Percentiles rank a stretch among this genome's conserved stretches.
Conservation (phyloP, 2,329 filamentous ascomycete genomes). For the Triangularia setosa region DNA sequence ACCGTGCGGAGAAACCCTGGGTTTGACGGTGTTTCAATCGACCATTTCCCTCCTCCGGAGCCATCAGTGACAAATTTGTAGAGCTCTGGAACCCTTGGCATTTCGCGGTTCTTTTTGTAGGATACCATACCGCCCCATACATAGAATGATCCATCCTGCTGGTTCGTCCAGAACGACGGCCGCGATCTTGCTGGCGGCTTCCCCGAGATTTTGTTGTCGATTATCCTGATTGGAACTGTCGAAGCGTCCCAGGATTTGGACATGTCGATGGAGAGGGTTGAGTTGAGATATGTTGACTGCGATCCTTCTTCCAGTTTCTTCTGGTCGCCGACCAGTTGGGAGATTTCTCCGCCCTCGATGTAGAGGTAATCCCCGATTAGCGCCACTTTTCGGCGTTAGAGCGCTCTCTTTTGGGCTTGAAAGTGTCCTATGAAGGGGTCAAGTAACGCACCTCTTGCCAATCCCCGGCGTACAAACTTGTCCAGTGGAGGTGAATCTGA, state of each 20-base stretch:
- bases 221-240: slow-evolving; percentile 4
- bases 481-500: slow-evolving; percentile 10
- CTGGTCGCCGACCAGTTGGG: slow-evolving; percentile 4
- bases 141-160: slow-evolving; percentile 10
- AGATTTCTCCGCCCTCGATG: slow-evolving; percentile 21
- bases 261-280: slow-evolving; percentile 23
- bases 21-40: slow-evolving; percentile 5
- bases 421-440: background rate
- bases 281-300: slow-evolving; percentile 8
- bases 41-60: slow-evolving; percentile 16
- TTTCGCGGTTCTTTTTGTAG: slow-evolving; percentile 2
- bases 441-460: slow-evolving; percentile 8
- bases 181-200: slow-evolving; percentile 8
- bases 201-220: background rate
- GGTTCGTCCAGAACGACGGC: slow-evolving; percentile 11
- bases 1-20: slow-evolving; percentile 7
- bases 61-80: slow-evolving; percentile 21
- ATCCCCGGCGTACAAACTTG: slow-evolving; percentile 11
- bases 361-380: slow-evolving; percentile 10
- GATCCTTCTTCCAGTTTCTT: background rate
- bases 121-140: slow-evolving; percentile 15
- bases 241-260: slow-evolving; percentile 19
- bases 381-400: background rate
- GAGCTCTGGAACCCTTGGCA: background rate
- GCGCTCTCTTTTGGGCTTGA: background rate